Evolutionary conservation across 1,139 yeast species (phyloP).

Genomic region (Kodamaea derodonti): DNA sequence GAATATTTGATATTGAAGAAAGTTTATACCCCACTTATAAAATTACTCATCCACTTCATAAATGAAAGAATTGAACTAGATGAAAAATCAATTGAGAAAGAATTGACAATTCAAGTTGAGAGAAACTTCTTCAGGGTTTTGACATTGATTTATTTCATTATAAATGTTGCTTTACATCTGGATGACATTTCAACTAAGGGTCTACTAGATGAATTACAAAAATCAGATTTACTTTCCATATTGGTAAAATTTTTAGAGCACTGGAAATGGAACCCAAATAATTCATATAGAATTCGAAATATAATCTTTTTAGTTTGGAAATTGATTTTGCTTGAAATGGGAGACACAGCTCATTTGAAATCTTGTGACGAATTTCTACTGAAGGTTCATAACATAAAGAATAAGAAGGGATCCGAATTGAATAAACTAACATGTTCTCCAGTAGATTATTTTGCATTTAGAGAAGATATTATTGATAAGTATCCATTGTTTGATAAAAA

Average conservation of each 20-base stretch:
- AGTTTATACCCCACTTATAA: conserved; percentile 12
- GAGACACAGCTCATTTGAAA: conserved; percentile 43
- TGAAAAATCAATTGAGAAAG: conserved; percentile 2
- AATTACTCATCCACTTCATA: conserved; percentile 14
- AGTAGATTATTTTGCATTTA: conserved; percentile 72
- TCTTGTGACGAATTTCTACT: conserved; percentile 50
- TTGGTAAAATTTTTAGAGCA: conserved; percentile 54
- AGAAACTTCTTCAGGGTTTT: conserved; percentile 33
- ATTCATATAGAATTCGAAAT: conserved; percentile 40
- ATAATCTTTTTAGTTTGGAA: conserved; percentile 57
- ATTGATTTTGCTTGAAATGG: conserved; percentile 60
- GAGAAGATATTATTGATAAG: conserved; percentile 69
- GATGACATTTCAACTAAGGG: conserved; percentile 3
- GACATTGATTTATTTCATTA: conserved; percentile 52
- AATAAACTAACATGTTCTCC: conserved; percentile 58
- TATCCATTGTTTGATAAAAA: conserved; percentile 55
- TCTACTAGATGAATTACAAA: conserved; percentile 20
- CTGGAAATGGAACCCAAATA: conserved; percentile 58
- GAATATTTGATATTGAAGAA: conserved; percentile 4
- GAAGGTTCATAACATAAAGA: conserved; percentile 38
- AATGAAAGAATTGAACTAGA: conserved; percentile 13
- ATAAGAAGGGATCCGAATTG: conserved; percentile 20
- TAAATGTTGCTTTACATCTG: conserved; percentile 26
- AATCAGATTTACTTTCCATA: conserved; percentile 36
- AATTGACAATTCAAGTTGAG: conserved; percentile 8